Base-by-base conservation (phyloP, 768 basidiomycete genomes). In the Leccinum variicolor region DNA sequence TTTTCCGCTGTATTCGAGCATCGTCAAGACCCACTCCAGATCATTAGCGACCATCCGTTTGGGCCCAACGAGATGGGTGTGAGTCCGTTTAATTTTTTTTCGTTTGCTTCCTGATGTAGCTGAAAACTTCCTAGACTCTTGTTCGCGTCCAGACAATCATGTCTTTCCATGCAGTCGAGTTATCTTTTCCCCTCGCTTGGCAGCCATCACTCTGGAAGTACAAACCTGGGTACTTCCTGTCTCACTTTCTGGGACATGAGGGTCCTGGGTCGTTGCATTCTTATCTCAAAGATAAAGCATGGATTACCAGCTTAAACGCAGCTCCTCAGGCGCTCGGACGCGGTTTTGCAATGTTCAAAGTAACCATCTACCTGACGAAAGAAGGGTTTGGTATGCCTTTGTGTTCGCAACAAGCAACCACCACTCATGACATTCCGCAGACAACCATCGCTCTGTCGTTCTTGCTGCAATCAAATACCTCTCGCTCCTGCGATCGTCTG, bases 211-310 rank as follows among this genome's bases (percentile, higher is more conserved):
- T 85, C 65, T 84, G 92, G 91, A 81, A 84, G 64, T 76, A 85
- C 70, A 90, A 95, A 73, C 94, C 95, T 4, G 83, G 78, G 6
- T 71, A 82, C 54, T 89, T 92, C 70, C 68, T 98, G 23, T 79
- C 84, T 4, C 90, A 94, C 67, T 86, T 96, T 66, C 73, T 94
- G 31, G 94, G 94, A 0, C 93, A 98, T 67, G 94, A 98, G 74
- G 94, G 94, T 1, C 85, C 88, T 34, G 96, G 96, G 2, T 98
- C 96, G 1, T 74, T 98, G 29, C 81, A 91, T 64, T 92, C 94
- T 1, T 93, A 94, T 69, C 79, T 99, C 56, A 98, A 96, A 75
- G 79, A 80, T 60, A 89, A 88, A 66, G 91, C 92, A 3, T 96
- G 94, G 93, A 81, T 90, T 36, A 92, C 87, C 28, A 77, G 79